phyloP scores from a whole-genome alignment of 257 asterid genomes.

The Solanum boliviense region DNA sequence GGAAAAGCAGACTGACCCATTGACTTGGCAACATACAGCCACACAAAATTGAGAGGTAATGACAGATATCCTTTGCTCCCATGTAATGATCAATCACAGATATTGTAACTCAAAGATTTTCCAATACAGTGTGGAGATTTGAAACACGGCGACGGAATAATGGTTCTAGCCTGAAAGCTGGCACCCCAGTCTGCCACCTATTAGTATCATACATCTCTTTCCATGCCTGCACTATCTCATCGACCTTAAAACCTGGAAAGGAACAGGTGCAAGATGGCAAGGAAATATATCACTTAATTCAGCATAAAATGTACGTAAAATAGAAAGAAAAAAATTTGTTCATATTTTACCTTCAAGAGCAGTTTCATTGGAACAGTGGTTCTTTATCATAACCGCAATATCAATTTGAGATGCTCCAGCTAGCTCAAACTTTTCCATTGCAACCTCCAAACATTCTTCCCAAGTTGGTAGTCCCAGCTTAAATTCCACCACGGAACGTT shows the following conservation, averaged over 20 bases:
- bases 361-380: conserved; percentile 88
- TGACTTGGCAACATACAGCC: not conserved
- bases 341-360: conserved; percentile 65
- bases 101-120: conserved; percentile 31
- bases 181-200: conserved; percentile 65
- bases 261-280: not conserved
- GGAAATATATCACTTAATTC: not conserved
- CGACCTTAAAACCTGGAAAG: conserved; percentile 71
- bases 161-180: conserved; percentile 67
- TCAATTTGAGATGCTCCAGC: conserved; percentile 83
- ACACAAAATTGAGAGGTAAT: not conserved
- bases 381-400: conserved; percentile 88
- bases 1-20: not conserved
- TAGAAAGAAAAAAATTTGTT: not conserved
- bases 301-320: not conserved
- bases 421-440: conserved; percentile 81
- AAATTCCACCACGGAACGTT: conserved; percentile 86
- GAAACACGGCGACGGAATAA: conserved; percentile 71
- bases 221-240: conserved; percentile 97
- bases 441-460: conserved; percentile 95
- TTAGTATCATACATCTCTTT: conserved; percentile 92
- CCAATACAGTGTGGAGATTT: conserved; percentile 60
- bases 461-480: conserved; percentile 77
- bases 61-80: not conserved
- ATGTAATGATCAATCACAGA: conserved; percentile 1